Base-by-base conservation (phyloP, 1,284 basidiomycete species). In the Kalmanozyma brasiliensis region DNA sequence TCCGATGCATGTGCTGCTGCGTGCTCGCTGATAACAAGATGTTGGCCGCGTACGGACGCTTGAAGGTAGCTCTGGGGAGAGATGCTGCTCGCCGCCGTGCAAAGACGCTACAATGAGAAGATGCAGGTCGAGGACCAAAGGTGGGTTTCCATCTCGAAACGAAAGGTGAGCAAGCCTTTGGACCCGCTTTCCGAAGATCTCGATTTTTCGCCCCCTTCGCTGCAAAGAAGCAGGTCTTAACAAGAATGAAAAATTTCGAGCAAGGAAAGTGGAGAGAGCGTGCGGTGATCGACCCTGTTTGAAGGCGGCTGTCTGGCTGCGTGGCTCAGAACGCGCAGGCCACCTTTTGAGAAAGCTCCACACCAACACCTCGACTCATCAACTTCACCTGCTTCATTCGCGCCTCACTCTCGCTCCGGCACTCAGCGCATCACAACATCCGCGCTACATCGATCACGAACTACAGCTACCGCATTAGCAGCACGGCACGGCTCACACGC, bases 281-380 rank as follows among this genome's bases (percentile, higher is more conserved):
- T 41, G 37, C 36, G 53, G 53, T 57, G 53, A 57, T 57, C 53
- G 53, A 57, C 44, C 22, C 29, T 43, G 23, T 29, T 35, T 34
- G 17, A 20, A n/a, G n/a, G n/a, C n/a, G n/a, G n/a, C n/a, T n/a
- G n/a, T n/a, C n/a, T 13, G 35, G 43, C 44, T 47, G 36, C 51
- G 51, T 45, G 34, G 51, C 51, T 45, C 36, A 45, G 45, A 56
- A 58, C 56, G 56, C 56, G 56, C 56, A 60, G 57, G 36, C 49
- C 57, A 60, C 49, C 57, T 32, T 34, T 8, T 33, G 6, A 11
- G 26, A 29, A 29, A 13, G 30, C 46, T 45, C 49, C 46, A 49
- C 46, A 46, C 51, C 5, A 20, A 24, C 53, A 35, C 29, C 29
- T 32, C 14, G 1, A 17, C 7, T n/a, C 29, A 2, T 29, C n/a